phyloP scores from a whole-genome alignment of 805 yeast genomes.

The Scheffersomyces spartinae region DNA sequence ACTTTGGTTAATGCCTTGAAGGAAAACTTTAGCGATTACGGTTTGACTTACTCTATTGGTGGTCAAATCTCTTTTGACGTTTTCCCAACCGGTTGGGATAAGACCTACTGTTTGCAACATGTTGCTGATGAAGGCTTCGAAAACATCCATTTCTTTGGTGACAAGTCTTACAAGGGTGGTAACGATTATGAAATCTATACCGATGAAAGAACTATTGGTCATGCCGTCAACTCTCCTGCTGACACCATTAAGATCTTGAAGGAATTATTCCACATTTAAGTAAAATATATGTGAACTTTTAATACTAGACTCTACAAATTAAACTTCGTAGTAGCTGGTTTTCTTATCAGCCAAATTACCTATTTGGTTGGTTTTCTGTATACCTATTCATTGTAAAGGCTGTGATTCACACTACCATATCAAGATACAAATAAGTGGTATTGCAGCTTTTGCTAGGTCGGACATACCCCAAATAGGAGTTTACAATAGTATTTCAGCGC shows the following conservation, averaged over 20 bases:
- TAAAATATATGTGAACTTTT: too few relatives aligned
- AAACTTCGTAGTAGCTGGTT: too few relatives aligned
- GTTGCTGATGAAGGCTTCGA: conserved; percentile 76
- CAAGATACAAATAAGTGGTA: too few relatives aligned
- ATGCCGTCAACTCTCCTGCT: conserved; percentile 78
- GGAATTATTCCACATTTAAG: conserved; percentile 57
- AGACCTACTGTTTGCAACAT: conserved; percentile 94
- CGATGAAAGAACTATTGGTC: conserved; percentile 92
- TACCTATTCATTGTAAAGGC: too few relatives aligned
- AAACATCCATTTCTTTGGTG: conserved; percentile 95
- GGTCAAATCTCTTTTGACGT: conserved; percentile 99
- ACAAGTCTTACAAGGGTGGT: conserved; percentile 95
- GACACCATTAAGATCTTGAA: conserved; percentile 82
- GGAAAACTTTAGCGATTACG: conserved; percentile 70
- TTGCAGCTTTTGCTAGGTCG: too few relatives aligned
- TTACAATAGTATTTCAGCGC: too few relatives aligned
- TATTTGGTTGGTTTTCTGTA: too few relatives aligned
- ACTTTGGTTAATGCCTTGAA: conserved; percentile 76
- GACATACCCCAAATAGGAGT: too few relatives aligned
- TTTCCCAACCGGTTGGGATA: conserved; percentile 99
- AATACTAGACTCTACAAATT: too few relatives aligned
- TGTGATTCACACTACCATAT: too few relatives aligned
- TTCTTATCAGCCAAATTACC: too few relatives aligned
- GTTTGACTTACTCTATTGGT: conserved; percentile 93
- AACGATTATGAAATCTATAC: conserved; percentile 94